phyloP scores from a whole-genome alignment of 2,329 filamentous ascomycete genomes.

The Cadophora gregata region DNA sequence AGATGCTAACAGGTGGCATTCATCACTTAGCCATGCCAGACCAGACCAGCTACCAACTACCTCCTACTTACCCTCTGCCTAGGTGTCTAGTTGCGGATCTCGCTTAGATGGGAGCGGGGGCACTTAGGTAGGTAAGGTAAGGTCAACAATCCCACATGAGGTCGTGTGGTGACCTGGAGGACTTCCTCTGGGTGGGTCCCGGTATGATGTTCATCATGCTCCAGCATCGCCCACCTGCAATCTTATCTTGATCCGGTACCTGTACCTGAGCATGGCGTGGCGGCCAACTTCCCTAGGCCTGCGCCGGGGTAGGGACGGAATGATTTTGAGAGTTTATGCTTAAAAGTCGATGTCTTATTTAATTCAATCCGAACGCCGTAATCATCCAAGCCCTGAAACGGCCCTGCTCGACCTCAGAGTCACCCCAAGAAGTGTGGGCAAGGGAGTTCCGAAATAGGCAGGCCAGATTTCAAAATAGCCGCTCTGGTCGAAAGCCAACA shows the following conservation, averaged over 20 bases:
- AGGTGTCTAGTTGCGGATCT: neutral
- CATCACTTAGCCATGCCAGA: neutral
- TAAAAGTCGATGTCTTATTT: neutral
- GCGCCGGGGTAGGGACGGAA: conserved; percentile 8
- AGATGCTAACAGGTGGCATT: neutral
- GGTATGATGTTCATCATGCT: conserved; percentile 2
- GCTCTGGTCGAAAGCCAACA: neutral
- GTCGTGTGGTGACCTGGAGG: too few species aligned
- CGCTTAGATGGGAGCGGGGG: neutral
- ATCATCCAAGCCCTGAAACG: neutral
- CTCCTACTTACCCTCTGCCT: too few species aligned
- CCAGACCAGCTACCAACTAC: neutral
- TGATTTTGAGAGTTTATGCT: neutral
- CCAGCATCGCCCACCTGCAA: conserved; percentile 2
- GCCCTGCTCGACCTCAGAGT: neutral
- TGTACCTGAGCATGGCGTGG: conserved; percentile 8
- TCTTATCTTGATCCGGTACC: conserved; percentile 2
- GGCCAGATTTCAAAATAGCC: conserved; percentile 1
- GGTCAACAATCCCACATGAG: neutral
- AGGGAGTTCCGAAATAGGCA: conserved; percentile 9
- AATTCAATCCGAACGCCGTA: neutral
- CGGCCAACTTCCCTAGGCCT: neutral
- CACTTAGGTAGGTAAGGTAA: too few species aligned
- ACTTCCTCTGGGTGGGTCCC: neutral
- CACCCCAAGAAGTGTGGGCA: neutral